phyloP scores from a whole-genome alignment of 176 grass and related monocot species.

The Eragrostis curvula region DNA sequence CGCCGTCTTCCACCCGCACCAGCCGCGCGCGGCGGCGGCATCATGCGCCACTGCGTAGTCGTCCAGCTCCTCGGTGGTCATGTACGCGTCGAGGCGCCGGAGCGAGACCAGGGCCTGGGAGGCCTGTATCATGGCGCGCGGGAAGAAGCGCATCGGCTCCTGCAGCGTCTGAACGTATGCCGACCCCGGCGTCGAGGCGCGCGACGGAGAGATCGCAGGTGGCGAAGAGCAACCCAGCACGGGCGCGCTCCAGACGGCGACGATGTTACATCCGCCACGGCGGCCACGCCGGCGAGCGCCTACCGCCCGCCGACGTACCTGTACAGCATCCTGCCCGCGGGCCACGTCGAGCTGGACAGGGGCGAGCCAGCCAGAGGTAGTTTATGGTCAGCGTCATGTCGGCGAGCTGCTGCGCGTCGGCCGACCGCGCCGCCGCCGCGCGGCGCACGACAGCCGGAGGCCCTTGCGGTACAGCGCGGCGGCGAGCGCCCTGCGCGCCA shows the following conservation, averaged over 20 bases:
- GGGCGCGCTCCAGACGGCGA: conserved; percentile 83
- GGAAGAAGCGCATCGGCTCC: conserved; percentile 93
- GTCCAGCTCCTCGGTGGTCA: conserved; percentile 81
- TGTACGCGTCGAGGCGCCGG: conserved; percentile 59
- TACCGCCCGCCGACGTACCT: conserved; percentile 63
- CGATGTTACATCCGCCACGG: conserved; percentile 68
- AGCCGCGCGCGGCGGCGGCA: neutral
- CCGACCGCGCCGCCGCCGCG: conserved; percentile 85
- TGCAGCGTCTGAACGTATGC: conserved; percentile 80
- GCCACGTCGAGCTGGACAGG: conserved; percentile 67
- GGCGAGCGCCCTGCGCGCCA: conserved; percentile 84
- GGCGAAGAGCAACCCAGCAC: conserved; percentile 68
- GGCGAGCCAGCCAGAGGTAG: conserved; percentile 98
- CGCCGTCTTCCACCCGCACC: conserved; percentile 53
- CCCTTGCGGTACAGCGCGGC: conserved; percentile 86
- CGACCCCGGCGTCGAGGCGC: conserved; percentile 65
- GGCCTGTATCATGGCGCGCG: conserved; percentile 83
- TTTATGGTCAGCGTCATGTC: conserved; percentile 95
- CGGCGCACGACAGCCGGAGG: conserved; percentile 69
- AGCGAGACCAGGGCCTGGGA: conserved; percentile 92
- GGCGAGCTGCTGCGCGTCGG: conserved; percentile 92
- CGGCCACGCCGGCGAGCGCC: conserved; percentile 57
- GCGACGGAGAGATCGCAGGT: conserved; percentile 54
- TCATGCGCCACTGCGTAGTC: conserved; percentile 61
- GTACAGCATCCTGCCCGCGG: conserved; percentile 73